Evolutionary conservation across 257 asterid species (phyloP).

Genomic region (Ehretia macrophylla): DNA sequence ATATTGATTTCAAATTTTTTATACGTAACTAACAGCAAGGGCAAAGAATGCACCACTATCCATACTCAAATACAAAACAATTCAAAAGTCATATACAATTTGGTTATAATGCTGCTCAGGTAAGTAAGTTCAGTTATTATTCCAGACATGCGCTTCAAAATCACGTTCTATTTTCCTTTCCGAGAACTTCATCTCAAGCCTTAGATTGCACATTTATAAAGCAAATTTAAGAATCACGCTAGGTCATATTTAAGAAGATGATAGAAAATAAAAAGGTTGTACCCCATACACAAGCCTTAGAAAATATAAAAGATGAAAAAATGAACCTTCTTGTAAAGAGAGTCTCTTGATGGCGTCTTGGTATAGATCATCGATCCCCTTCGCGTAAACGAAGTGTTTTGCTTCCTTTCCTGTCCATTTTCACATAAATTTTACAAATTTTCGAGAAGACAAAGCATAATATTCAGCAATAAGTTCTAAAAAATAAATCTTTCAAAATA

Average conservation of each 20-base stretch:
- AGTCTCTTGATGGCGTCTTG: slow-evolving; percentile 82
- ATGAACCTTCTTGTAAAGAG: slow-evolving; percentile 63
- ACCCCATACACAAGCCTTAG: background rate
- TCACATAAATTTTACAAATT: slow-evolving; percentile 8
- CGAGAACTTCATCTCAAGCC: background rate
- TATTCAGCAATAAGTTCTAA: too few relatives aligned
- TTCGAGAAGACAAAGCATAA: background rate
- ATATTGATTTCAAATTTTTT: too few relatives aligned
- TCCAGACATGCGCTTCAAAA: background rate
- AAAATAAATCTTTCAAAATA: background rate
- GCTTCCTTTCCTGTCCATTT: slow-evolving; percentile 61
- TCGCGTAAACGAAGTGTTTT: slow-evolving; percentile 60
- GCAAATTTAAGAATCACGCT: background rate
- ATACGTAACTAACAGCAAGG: background rate
- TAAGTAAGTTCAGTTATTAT: too few relatives aligned
- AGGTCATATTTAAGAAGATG: background rate
- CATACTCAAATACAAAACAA: too few relatives aligned
- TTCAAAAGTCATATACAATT: too few relatives aligned
- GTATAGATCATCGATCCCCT: slow-evolving; percentile 90
- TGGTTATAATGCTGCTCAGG: too few relatives aligned
- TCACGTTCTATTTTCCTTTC: background rate
- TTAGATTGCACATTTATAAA: background rate
- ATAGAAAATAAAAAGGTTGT: background rate
- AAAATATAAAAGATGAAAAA: background rate
- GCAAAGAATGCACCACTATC: too few relatives aligned